These are phyloP conservation scores for Solanum pinnatisectum DNA, from an alignment of 257 asterid genomes.

Conservation along the genomic window DNA sequence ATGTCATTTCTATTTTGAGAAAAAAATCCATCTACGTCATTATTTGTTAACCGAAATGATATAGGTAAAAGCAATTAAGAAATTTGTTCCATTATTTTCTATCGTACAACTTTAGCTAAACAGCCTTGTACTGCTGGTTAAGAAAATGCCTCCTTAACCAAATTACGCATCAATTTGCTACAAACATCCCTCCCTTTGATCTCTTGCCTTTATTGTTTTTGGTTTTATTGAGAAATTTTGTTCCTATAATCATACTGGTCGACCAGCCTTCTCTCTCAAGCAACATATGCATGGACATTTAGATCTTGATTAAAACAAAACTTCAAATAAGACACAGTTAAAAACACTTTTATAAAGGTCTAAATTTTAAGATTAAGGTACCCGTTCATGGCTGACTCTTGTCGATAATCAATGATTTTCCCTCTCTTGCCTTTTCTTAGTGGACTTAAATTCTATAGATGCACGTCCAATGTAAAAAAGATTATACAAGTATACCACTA, in stretches of 20 bases:
- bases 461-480: neutral
- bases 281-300: neutral
- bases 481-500: neutral
- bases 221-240: neutral
- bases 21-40: too few relatives aligned
- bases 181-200: slow-evolving; percentile 1
- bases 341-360: neutral
- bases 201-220: slow-evolving; percentile 4
- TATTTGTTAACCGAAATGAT: too few relatives aligned
- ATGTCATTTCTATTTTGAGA: too few relatives aligned
- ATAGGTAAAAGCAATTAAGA: neutral
- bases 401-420: neutral
- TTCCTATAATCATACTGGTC: neutral
- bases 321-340: neutral
- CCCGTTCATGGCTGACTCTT: slow-evolving; percentile 3
- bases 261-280: slow-evolving; percentile 5
- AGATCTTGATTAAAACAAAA: neutral
- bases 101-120: neutral
- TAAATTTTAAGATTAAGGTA: neutral
- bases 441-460: neutral
- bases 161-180: neutral
- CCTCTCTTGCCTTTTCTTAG: slow-evolving; percentile 13
- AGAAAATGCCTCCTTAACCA: neutral
- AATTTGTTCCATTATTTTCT: neutral
- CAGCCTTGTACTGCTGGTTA: neutral